Conservation (phyloP, 768 basidiomycete species). For the Pleurotus tuber-regium region DNA sequence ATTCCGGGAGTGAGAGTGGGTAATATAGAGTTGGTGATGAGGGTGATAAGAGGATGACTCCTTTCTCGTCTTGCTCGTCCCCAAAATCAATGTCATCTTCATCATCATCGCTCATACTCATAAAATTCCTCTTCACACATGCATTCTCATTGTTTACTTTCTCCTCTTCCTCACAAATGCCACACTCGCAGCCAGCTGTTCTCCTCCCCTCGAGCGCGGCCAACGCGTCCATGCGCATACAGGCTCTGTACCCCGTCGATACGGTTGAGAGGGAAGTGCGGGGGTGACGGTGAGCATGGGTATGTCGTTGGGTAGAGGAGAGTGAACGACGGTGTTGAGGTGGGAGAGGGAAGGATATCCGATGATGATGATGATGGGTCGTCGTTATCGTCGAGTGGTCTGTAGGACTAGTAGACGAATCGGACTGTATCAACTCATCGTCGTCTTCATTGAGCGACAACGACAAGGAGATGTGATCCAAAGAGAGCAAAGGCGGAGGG, state of each 20-base stretch:
- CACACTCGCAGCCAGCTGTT: slow-evolving; percentile 19
- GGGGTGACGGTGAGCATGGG: slow-evolving; percentile 15
- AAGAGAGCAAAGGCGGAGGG: slow-evolving; percentile 30
- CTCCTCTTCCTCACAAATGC: slow-evolving; percentile 17
- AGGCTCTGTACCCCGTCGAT: slow-evolving; percentile 42
- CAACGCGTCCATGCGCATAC: slow-evolving; percentile 58
- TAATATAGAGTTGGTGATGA: slow-evolving; percentile 1
- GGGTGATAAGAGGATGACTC: slow-evolving; percentile 10
- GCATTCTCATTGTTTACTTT: background rate
- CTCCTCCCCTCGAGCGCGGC: slow-evolving; percentile 56
- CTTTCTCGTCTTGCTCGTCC: slow-evolving; percentile 21
- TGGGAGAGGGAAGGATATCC: slow-evolving; percentile 20
- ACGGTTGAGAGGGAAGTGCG: slow-evolving; percentile 33
- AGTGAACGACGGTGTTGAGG: slow-evolving; percentile 15
- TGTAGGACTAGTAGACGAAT: too few species aligned
- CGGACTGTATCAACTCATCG: too few species aligned
- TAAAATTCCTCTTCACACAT: slow-evolving; percentile 46
- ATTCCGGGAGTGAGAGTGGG: slow-evolving; percentile 3
- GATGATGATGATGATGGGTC: too few species aligned
- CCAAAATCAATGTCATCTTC: slow-evolving; percentile 30
- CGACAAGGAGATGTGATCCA: slow-evolving; percentile 22
- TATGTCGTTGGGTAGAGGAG: slow-evolving; percentile 17
- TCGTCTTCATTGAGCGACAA: too few species aligned
- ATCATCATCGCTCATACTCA: slow-evolving; percentile 68
- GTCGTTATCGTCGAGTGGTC: too few species aligned